Percentiles rank a stretch among this genome's conserved stretches.
Evolutionary conservation across 345 rosid genomes (phyloP).

Genomic region (Euclidium syriacum): DNA sequence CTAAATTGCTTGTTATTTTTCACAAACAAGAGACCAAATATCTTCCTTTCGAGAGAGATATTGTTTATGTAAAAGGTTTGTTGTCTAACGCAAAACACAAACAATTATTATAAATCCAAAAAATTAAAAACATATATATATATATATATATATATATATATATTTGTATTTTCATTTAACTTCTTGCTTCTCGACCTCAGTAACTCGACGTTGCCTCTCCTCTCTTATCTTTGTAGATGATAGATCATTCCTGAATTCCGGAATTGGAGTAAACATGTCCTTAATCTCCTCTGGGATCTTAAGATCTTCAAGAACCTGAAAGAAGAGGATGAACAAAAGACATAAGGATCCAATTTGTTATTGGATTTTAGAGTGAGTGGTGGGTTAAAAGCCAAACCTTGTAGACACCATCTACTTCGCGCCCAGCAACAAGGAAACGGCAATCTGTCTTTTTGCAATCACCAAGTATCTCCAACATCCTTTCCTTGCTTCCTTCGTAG

Average conservation of each 20-base stretch:
- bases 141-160: too few species aligned
- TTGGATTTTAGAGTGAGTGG: too few species aligned
- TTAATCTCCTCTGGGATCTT: constrained; percentile 60
- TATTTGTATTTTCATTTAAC: too few species aligned
- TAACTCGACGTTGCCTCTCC: neutral
- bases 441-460: constrained; percentile 76
- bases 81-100: too few species aligned
- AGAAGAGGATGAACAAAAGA: neutral
- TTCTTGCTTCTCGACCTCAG: neutral
- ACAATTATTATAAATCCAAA: too few species aligned
- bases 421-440: constrained; percentile 83
- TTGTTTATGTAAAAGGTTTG: too few species aligned
- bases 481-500: constrained; percentile 54
- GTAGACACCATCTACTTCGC: constrained; percentile 70
- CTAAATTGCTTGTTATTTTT: too few species aligned
- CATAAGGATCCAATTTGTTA: too few species aligned
- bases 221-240: constrained; percentile 75
- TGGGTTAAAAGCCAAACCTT: too few species aligned
- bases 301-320: constrained; percentile 76
- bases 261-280: constrained; percentile 70
- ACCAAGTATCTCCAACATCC: constrained; percentile 66
- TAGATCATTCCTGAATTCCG: constrained; percentile 67
- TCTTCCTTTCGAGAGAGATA: too few species aligned
- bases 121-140: too few species aligned
- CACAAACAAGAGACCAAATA: neutral